phyloP scores from a whole-genome alignment of 371 early-diverging fungal species.

The Parasitella parasitica region DNA sequence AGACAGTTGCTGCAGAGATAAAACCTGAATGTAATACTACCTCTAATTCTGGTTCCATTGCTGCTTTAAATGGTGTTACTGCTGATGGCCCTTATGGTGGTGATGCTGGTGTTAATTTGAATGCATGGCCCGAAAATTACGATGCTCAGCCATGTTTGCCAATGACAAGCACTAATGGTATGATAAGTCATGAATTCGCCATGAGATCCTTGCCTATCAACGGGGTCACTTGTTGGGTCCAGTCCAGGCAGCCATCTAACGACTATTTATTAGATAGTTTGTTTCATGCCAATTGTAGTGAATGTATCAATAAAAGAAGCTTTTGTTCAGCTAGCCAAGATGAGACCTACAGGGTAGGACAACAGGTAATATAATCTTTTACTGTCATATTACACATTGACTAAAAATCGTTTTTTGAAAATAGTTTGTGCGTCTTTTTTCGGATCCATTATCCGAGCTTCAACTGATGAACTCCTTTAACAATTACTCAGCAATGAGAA shows the following conservation, averaged over 20 bases:
- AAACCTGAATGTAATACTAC: too few species aligned
- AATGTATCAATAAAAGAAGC: not conserved
- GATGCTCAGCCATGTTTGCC: not conserved
- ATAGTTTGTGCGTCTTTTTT: constrained; percentile 17
- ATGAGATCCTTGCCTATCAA: not conserved
- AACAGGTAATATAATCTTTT: not conserved
- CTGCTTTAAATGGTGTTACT: not conserved
- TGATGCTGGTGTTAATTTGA: not conserved
- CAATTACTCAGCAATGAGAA: not conserved
- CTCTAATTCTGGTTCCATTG: too few species aligned
- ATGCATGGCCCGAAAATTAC: constrained; percentile 3
- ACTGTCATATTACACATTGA: not conserved
- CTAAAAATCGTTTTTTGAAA: not conserved
- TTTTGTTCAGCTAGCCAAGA: not conserved
- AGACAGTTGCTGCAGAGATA: not conserved
- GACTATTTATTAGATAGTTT: not conserved
- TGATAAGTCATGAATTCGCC: not conserved
- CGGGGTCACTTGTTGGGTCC: constrained; percentile 11
- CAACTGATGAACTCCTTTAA: constrained; percentile 5
- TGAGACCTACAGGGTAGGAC: not conserved
- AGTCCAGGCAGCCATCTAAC: not conserved
- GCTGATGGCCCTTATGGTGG: too few species aligned
- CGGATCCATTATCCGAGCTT: constrained; percentile 1
- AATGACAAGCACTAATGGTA: not conserved
- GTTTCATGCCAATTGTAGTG: not conserved